These are phyloP conservation scores for Umbellularia californica DNA, from an alignment of 164 flowering plant species.

Conservation along the genomic window DNA sequence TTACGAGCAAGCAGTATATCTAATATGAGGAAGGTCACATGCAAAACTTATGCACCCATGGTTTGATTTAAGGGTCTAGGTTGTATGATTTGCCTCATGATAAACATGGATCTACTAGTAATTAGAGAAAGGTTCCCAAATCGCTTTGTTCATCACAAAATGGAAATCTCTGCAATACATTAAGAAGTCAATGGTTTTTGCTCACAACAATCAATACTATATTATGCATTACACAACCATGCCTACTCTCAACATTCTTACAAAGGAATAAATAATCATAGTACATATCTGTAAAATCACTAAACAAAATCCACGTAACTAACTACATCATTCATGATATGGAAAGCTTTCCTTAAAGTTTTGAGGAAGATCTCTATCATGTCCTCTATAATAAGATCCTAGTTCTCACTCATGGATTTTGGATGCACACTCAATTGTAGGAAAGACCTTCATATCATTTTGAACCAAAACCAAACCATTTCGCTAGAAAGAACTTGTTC, in stretches of 20 bases:
- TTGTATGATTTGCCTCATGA: too few species aligned
- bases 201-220: background rate
- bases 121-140: too few species aligned
- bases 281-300: background rate
- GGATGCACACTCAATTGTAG: background rate
- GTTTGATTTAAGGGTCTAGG: too few species aligned
- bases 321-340: background rate
- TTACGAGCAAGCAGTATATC: too few species aligned
- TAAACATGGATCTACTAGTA: too few species aligned
- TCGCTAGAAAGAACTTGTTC: conserved; percentile 47
- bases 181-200: too few species aligned
- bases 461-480: conserved; percentile 56
- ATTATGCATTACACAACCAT: conserved; percentile 1
- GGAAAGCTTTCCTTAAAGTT: background rate
- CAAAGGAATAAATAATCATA: background rate
- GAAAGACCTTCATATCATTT: conserved; percentile 18
- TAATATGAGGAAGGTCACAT: too few species aligned
- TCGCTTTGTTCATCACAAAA: too few species aligned
- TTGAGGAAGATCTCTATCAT: background rate
- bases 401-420: background rate
- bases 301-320: background rate
- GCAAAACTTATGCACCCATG: too few species aligned
- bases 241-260: conserved; percentile 1
- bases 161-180: too few species aligned
- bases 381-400: background rate